Evolutionary conservation across 768 basidiomycete species (phyloP), one percentile per base, ranked within the genome.

Genomic region (Psilocybe azurescens): DNA sequence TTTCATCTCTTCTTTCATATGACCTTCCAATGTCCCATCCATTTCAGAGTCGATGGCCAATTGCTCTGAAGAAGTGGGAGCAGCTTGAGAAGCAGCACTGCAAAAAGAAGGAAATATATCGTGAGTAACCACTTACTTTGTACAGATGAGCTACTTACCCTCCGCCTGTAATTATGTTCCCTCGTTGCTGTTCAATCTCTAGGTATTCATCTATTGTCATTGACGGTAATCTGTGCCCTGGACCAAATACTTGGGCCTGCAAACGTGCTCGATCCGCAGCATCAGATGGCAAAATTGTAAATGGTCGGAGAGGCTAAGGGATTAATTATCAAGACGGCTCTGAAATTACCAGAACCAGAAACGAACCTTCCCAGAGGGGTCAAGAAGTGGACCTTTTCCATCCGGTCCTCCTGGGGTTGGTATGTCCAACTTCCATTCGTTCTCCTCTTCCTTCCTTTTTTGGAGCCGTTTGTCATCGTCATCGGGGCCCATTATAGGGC

Each of bases 171-270:
- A 97, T 86, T 67, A 99, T 88, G 56, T 94, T 95, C 0, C 97
- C 97, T 59, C 91, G 79, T 69, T 88, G 82, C 52, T 81, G 80
- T 70, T 99, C 97, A 59, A 94, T 87, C 70, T 92, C 87, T 33
- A 99, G 83, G 71, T 96, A 98, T 74, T 99, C 93, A 68, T 99
- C 97, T 60, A 99, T 86, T 1, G 92, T 85, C 97, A 99, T 98
- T 0, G 94, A 95, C 4, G 97, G 97, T 33, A 99, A 78, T 47
- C 89, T 86, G 69, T 97, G 87, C 10, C 85, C 86, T 13, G 93
- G 86, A 14, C 89, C 85, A 76, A 98, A 99, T 3, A 99, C 95
- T 69, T 92, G 87, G 1, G 84, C 76, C 70, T 89, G 89, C 5
- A 97, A 71, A 28, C 88, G 84, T 46, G 88, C 81, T 60, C 96